Base-by-base conservation (phyloP, 1,284 basidiomycete genomes). In the Microbotryum intermedium region DNA sequence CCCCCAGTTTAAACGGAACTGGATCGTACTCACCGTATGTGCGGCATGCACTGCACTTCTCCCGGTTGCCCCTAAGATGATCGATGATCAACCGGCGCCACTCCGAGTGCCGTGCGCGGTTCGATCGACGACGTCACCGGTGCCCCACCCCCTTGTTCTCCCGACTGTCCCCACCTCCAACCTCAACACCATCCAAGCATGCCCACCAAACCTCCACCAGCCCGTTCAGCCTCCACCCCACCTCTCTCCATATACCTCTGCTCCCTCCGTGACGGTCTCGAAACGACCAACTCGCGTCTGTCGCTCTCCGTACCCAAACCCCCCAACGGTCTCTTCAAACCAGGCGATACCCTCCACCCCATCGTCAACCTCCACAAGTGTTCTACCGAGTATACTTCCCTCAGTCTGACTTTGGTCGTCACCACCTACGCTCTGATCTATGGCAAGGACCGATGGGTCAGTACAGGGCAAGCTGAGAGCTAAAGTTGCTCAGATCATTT, bases 381-480 rank as follows among this genome's bases (percentile, higher is more conserved):
- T 6, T 21, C 30, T 0, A n/a, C 34, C 13, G 34, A 26, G 16
- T 64, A 64, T 58, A 47, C 53, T 1, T 53, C 43, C 10, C 39
- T 59, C 3, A 53, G 60, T 8, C 55, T 67, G 18, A 47, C 47
- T 3, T 58, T 67, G 9, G 21, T 53, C 3, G 65, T 46, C 0
- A 29, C 52, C 6, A 55, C 52, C 3, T 46, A 42, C 4, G 42
- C 55, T 10, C 55, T 50, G 29, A 50, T 64, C 25, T 60, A 59
- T 62, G 65, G 62, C 28, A 67, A 62, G 21, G 53, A 53, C 7
- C 55, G 58, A 21, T 62, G 60, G 59, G 60, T 65, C 1, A 25
- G 57, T 26, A 26, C 8, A 10, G 16, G 26, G 4, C 18, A n/a
- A n/a, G n/a, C 34, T 39, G 13, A 39, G 34, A 4, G 34, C 34